phyloP scores from a whole-genome alignment of 352 stramenopile genomes.

The Saprolegnia parasitica region DNA sequence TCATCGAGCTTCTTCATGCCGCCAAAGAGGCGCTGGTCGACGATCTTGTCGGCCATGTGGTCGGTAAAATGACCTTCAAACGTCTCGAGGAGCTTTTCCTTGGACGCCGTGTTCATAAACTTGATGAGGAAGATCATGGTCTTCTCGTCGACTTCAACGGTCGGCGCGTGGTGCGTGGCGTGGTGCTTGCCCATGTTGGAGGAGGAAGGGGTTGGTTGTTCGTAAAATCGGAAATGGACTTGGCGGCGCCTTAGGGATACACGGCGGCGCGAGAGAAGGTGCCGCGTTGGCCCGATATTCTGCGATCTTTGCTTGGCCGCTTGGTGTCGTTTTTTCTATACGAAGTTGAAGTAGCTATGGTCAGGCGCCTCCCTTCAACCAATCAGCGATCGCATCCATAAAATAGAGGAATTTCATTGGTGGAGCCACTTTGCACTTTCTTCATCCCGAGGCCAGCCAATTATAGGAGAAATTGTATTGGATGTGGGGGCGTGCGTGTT shows the following conservation, averaged over 20 bases:
- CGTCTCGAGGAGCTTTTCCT: conserved; percentile 18
- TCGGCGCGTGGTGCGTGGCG: neutral
- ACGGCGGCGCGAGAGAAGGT: neutral
- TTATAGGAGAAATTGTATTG: conserved; percentile 21
- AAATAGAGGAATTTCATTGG: neutral
- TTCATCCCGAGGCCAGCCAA: neutral
- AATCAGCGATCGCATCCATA: neutral
- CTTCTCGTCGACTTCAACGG: conserved; percentile 23
- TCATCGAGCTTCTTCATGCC: conserved; percentile 25
- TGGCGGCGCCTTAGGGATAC: neutral
- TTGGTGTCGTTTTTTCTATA: neutral
- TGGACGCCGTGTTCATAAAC: conserved; percentile 24
- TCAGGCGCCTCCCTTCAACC: neutral
- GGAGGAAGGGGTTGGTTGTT: neutral
- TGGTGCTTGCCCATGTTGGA: conserved; percentile 16
- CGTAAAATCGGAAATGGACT: conserved; percentile 11
- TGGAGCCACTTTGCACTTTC: conserved; percentile 5
- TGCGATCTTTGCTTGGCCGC: too few species aligned
- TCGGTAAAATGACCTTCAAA: conserved; percentile 12
- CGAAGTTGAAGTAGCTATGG: conserved; percentile 9
- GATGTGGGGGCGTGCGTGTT: conserved; percentile 11
- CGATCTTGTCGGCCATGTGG: conserved; percentile 15
- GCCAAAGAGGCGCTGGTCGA: conserved; percentile 28
- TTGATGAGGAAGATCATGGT: conserved; percentile 26
- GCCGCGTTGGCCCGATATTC: neutral